Evolutionary conservation across 306 rosid genomes (phyloP), one percentile per base, ranked within the genome.

Genomic region (Cucurbita maxima): DNA sequence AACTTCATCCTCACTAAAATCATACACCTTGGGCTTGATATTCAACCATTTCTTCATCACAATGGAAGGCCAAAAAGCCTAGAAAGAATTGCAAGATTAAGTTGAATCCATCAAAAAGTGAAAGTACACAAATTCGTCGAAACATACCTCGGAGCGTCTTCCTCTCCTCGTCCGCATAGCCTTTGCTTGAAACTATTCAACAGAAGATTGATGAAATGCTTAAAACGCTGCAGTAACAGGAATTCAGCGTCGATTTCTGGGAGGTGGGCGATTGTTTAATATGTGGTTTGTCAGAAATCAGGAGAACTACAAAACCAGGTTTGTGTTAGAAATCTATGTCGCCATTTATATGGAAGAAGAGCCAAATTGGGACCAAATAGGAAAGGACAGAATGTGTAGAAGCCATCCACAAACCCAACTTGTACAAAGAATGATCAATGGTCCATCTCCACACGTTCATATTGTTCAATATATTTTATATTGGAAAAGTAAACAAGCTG

Each of bases 21-120:
- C 99, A 83, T 87, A 78, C 77, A 72, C 96, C 82, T 83, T 87
- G 3, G 99, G 97, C 95, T 89, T 88, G 51, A 94, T 86, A 64
- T 94, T 94, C 63, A 94, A 73, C 99, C 99, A 94, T 80, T 94
- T 94, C 82, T 94, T 94, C 99, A 89, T 88, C 87, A 94, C 84
- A 82, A 94, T 76, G 57, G 99, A 91, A 75, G 99, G 99, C 99
- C 99, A 94, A 79, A 91, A 94, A 6, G 92, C 86, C 97, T 94
- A 86, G 77, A 79, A 82, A 8, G 71, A 77, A 78, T 77, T 34
- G 54, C 55, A 83, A 79, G 56, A 64, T 57, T 71, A 63, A 64
- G 74, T 47, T 45, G 67, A 59, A 51, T 11, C 77, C 37, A 51
- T 11, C 37, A 60, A 47, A 11, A 36, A 37, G 44, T 75, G 76